These are phyloP conservation scores for Tausonia pullulans DNA, from an alignment of 1,284 basidiomycete genomes.

Conservation along the genomic window DNA sequence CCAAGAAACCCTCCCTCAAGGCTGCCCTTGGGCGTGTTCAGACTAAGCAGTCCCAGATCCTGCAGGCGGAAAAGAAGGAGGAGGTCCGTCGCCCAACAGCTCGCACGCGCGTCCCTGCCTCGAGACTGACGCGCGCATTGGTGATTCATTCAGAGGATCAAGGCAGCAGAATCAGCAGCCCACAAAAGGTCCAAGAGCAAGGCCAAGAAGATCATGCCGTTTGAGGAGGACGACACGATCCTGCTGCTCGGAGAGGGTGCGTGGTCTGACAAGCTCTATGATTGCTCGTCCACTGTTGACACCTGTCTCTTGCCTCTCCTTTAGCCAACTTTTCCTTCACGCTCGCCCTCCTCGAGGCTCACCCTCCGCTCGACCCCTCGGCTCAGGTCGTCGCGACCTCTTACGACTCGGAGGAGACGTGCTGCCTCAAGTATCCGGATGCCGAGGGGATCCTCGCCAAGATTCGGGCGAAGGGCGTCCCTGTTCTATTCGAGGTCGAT, in stretches of 20 bases:
- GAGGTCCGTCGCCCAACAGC: conserved; percentile 3
- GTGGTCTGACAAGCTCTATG: not conserved
- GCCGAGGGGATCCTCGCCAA: conserved; percentile 49
- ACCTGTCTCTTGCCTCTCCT: not conserved
- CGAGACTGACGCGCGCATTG: not conserved
- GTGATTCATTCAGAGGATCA: not conserved
- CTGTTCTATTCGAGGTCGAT: conserved; percentile 74
- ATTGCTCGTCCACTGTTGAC: not conserved
- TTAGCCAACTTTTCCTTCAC: conserved; percentile 83
- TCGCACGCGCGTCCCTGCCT: not conserved
- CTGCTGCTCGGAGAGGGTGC: conserved; percentile 77
- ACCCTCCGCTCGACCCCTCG: conserved; percentile 47
- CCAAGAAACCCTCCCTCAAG: conserved; percentile 9
- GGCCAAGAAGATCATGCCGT: conserved; percentile 46
- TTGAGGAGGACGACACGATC: conserved; percentile 60
- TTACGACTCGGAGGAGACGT: conserved; percentile 68
- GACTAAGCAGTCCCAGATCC: conserved; percentile 6
- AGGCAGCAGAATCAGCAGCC: not conserved
- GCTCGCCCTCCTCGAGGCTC: conserved; percentile 51
- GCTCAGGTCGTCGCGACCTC: conserved; percentile 72
- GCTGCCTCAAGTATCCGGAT: conserved; percentile 76
- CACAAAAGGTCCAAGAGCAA: conserved; percentile 13
- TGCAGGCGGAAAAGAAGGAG: conserved; percentile 5
- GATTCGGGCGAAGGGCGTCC: conserved; percentile 51
- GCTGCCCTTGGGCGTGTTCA: not conserved